A percentile compares a stretch with the other conserved stretches of the same genome.
phyloP scores from a whole-genome alignment of 2,329 filamentous ascomycete genomes.

The Aspergillus ustus region DNA sequence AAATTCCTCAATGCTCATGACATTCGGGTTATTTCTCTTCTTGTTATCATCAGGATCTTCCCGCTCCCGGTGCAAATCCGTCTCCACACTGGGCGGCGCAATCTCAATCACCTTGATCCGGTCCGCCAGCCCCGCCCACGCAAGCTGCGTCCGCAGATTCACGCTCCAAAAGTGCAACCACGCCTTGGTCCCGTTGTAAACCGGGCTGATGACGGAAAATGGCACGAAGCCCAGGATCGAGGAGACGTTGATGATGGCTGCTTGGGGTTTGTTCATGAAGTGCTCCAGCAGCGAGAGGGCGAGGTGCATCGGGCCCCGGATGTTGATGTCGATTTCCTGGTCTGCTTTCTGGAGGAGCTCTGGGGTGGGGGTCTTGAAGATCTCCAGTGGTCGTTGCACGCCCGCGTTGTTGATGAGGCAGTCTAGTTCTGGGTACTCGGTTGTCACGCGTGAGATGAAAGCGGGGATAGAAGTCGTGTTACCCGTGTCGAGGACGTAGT shows the following conservation, averaged over 20 bases:
- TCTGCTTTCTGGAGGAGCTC: slow-evolving; percentile 55
- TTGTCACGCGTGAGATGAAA: slow-evolving; percentile 53
- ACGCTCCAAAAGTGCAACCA: slow-evolving; percentile 63
- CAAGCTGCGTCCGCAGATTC: slow-evolving; percentile 58
- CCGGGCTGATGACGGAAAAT: slow-evolving; percentile 58
- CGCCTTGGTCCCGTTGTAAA: slow-evolving; percentile 65
- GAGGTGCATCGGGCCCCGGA: slow-evolving; percentile 63
- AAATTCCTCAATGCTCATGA: slow-evolving; percentile 59
- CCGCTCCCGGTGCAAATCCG: slow-evolving; percentile 61
- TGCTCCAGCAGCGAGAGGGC: slow-evolving; percentile 55
- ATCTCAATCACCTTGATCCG: slow-evolving; percentile 60
- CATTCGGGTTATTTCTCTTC: slow-evolving; percentile 56
- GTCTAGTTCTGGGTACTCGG: slow-evolving; percentile 60
- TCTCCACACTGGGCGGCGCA: slow-evolving; percentile 59
- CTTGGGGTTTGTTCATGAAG: slow-evolving; percentile 44
- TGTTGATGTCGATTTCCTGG: slow-evolving; percentile 63
- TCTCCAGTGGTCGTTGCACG: slow-evolving; percentile 59
- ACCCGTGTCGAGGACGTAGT: slow-evolving; percentile 60
- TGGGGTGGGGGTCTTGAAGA: slow-evolving; percentile 39
- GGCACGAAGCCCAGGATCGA: slow-evolving; percentile 60
- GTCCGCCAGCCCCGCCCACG: slow-evolving; percentile 33
- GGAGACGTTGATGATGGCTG: slow-evolving; percentile 59
- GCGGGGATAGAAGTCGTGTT: slow-evolving; percentile 42
- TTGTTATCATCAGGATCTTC: slow-evolving; percentile 63
- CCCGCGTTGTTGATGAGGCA: slow-evolving; percentile 65